Evolutionary conservation across 495 filamentous ascomycete genomes (phyloP).

Genomic region (Aspergillus bertholletiae): DNA sequence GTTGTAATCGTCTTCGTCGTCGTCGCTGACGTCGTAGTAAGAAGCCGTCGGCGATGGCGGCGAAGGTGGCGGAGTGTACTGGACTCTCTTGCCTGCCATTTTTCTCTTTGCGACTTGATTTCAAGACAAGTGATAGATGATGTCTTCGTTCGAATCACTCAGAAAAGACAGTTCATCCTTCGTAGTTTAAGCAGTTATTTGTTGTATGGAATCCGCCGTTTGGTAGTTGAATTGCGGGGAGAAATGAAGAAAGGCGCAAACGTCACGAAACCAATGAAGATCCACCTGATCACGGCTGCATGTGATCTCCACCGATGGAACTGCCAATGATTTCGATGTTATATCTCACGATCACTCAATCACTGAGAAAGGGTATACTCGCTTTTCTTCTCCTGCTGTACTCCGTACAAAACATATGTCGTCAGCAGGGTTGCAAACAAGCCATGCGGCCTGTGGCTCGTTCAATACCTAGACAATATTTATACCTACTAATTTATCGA

Average conservation of each 20-base stretch:
- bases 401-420: neutral
- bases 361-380: neutral
- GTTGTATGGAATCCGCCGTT: no score
- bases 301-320: slow-evolving; percentile 1
- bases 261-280: neutral
- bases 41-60: slow-evolving; percentile 79
- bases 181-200: no score
- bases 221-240: neutral
- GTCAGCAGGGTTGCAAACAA: no score
- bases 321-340: no score
- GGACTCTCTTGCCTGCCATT: slow-evolving; percentile 28
- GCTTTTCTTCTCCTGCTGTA: neutral
- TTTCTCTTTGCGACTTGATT: neutral
- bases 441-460: no score
- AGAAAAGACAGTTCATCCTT: neutral
- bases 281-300: slow-evolving; percentile 5
- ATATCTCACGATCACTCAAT: no score
- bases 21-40: slow-evolving; percentile 95
- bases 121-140: neutral
- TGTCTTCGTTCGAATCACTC: neutral
- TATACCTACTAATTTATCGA: neutral
- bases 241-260: slow-evolving; percentile 2
- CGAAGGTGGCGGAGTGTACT: slow-evolving; percentile 43
- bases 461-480: neutral
- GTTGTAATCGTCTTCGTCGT: slow-evolving; percentile 92